Conservation (phyloP, 306 rosid species). For the Begonia peltatifolia region DNA sequence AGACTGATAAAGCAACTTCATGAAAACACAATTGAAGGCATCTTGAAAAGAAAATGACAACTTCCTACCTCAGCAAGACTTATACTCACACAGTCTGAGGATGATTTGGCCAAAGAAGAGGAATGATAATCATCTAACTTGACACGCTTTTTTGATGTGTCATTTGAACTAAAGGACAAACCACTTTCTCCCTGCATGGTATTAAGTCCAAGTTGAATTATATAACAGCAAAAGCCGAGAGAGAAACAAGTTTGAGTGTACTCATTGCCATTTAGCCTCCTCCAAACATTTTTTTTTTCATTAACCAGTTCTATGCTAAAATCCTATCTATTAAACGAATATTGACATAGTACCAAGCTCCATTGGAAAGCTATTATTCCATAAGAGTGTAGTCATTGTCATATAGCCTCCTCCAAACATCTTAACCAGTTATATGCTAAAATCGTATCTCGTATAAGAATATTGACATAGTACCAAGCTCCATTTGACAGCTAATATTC, state of each 20-base stretch:
- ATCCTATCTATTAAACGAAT: no score
- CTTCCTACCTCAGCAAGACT: constrained; percentile 5
- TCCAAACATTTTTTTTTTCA: no score
- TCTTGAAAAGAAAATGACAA: not conserved
- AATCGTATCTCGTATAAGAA: no score
- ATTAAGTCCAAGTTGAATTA: constrained; percentile 7
- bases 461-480: no score
- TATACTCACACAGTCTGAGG: constrained; percentile 31
- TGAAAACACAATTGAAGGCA: not conserved
- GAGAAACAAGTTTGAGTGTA: not conserved
- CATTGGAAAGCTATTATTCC: no score
- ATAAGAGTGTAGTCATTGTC: no score
- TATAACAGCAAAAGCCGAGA: constrained; percentile 6
- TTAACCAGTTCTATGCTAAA: no score
- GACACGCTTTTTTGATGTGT: constrained; percentile 30
- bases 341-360: no score
- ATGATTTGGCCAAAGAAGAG: constrained; percentile 13
- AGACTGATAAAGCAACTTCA: not conserved
- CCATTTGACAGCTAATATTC: no score
- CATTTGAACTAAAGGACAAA: constrained; percentile 19
- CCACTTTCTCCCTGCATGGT: constrained; percentile 22
- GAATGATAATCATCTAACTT: constrained; percentile 20
- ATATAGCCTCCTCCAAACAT: no score
- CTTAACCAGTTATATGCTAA: no score
- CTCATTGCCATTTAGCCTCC: no score